Percentiles rank a stretch among this genome's conserved stretches.
phyloP scores from a whole-genome alignment of 768 basidiomycete genomes.

The Lactarius hatsudake region DNA sequence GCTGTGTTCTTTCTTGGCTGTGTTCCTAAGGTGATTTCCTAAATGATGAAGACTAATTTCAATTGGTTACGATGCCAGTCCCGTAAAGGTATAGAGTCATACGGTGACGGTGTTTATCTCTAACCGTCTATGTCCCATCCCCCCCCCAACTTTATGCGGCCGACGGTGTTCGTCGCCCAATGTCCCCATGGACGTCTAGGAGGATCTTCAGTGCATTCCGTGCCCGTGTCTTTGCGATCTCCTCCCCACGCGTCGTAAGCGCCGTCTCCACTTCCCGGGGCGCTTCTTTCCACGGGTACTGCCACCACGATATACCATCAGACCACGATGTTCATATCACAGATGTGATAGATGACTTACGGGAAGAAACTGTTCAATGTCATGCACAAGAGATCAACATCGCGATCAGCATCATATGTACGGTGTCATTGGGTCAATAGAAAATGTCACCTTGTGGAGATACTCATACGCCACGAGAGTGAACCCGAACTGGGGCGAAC shows the following conservation, averaged over 20 bases:
- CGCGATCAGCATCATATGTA: background rate
- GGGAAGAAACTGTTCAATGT: constrained; percentile 19
- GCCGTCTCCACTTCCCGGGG: constrained; percentile 66
- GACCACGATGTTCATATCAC: constrained; percentile 8
- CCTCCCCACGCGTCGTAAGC: constrained; percentile 69
- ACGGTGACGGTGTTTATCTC: background rate
- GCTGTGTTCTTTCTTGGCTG: background rate
- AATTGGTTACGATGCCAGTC: constrained; percentile 1
- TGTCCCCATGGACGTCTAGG: constrained; percentile 87
- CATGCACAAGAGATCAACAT: background rate
- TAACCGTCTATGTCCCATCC: background rate
- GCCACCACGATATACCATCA: constrained; percentile 29
- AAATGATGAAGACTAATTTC: background rate
- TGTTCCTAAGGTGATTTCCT: background rate
- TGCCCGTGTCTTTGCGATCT: constrained; percentile 85
- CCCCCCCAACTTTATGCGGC: constrained; percentile 8
- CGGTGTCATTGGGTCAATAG: background rate
- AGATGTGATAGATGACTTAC: constrained; percentile 16
- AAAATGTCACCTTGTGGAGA: constrained; percentile 52
- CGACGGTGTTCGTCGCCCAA: constrained; percentile 33
- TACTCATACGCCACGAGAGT: constrained; percentile 81
- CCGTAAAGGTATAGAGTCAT: background rate
- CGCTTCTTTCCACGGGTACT: constrained; percentile 83
- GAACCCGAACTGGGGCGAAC: constrained; percentile 93
- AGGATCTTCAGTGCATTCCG: constrained; percentile 93